Evolutionary conservation across 2,329 filamentous ascomycete genomes (phyloP).

Genomic region (Immersiporthe knoxdaviesiana): DNA sequence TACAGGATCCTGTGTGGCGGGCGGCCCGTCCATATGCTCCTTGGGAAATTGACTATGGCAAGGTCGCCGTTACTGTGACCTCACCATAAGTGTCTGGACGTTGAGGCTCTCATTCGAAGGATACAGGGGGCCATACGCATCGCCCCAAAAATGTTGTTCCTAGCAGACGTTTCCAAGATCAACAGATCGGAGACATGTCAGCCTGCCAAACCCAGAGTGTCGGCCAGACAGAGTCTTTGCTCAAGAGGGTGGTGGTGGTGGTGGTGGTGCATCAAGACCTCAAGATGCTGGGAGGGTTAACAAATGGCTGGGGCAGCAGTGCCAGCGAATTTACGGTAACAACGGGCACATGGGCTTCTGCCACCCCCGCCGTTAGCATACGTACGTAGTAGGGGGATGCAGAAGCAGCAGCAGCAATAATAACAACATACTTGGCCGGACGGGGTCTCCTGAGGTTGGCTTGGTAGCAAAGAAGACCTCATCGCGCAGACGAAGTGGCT

Average conservation of each 20-base stretch:
- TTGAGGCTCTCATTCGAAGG: not conserved
- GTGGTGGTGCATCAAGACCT: not conserved
- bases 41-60: not conserved
- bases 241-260: no score
- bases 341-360: constrained; percentile 1
- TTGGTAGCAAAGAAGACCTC: constrained; percentile 23
- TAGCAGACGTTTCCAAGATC: not conserved
- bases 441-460: not conserved
- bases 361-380: not conserved
- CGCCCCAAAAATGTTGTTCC: not conserved
- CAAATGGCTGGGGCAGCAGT: constrained; percentile 27
- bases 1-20: not conserved
- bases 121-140: not conserved
- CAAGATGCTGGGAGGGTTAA: constrained; percentile 18
- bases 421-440: not conserved
- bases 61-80: not conserved
- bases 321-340: constrained; percentile 18
- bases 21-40: not conserved
- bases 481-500: constrained; percentile 2
- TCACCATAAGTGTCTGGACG: not conserved
- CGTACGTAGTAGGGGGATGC: not conserved
- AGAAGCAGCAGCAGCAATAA: not conserved
- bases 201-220: not conserved
- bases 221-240: not conserved
- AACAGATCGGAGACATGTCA: not conserved